Percentiles rank a stretch among this genome's conserved stretches.
Evolutionary conservation across 192 early-diverging fungal species (phyloP).

Genomic region (Allomyces macrogynus): DNA sequence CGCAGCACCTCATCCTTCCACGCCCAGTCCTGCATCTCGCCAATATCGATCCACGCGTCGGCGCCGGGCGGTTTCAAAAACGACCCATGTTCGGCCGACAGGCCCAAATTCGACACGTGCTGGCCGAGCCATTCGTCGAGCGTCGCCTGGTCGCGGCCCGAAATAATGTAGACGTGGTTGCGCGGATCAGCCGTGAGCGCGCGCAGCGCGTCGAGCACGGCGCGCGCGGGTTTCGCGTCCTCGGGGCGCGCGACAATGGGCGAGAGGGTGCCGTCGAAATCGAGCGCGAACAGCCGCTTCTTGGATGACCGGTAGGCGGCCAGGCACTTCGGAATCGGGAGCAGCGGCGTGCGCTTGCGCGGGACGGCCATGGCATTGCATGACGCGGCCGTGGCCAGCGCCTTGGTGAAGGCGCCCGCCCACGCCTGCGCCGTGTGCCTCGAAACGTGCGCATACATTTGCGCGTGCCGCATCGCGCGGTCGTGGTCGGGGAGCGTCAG

Average conservation of each 20-base stretch:
- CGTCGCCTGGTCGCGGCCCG: constrained; percentile 67
- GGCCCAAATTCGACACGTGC: constrained; percentile 47
- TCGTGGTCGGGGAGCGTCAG: constrained; percentile 65
- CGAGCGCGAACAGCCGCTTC: not conserved
- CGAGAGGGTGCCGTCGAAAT: not conserved
- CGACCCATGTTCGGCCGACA: constrained; percentile 84
- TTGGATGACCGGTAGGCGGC: too few species aligned
- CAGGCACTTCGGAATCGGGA: too few species aligned
- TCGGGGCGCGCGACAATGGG: not conserved
- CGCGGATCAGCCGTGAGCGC: constrained; percentile 47
- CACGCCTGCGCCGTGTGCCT: constrained; percentile 68
- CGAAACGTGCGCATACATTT: constrained; percentile 41
- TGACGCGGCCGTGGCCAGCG: too few species aligned
- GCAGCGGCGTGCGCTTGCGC: too few species aligned
- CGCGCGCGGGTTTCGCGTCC: too few species aligned
- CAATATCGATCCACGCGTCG: constrained; percentile 29
- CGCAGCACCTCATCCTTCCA: too few species aligned
- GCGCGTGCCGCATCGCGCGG: constrained; percentile 47
- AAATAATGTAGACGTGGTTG: constrained; percentile 79
- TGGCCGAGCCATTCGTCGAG: constrained; percentile 66
- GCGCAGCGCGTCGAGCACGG: constrained; percentile 54
- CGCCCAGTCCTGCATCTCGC: constrained; percentile 15
- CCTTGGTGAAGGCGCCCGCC: constrained; percentile 42
- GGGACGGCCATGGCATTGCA: too few species aligned
- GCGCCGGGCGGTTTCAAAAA: constrained; percentile 67